Percentiles rank a stretch among this genome's conserved stretches.
Conservation (phyloP, 768 basidiomycete genomes). For the Hypholoma fasciculare region DNA sequence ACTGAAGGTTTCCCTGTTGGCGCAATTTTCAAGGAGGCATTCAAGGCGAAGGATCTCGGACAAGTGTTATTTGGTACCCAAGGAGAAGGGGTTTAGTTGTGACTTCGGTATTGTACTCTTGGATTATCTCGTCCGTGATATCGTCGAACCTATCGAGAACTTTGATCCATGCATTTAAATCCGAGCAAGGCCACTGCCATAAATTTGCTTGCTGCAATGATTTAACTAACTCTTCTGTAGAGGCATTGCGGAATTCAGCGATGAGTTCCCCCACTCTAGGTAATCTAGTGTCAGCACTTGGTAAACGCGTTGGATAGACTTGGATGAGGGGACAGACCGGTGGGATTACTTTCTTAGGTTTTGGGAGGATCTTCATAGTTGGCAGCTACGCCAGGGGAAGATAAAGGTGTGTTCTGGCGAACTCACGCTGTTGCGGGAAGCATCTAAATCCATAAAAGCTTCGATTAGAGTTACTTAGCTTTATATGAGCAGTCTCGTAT, state of each 20-base stretch:
- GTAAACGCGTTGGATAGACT: conserved; percentile 16
- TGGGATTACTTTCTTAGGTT: conserved; percentile 77
- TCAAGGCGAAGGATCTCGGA: conserved; percentile 87
- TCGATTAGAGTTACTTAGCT: conserved; percentile 58
- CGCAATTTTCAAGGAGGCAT: conserved; percentile 92
- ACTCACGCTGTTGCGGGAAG: conserved; percentile 36
- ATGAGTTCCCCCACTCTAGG: conserved; percentile 81
- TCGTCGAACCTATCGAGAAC: conserved; percentile 95
- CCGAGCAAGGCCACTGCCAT: conserved; percentile 96
- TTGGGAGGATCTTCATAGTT: conserved; percentile 87
- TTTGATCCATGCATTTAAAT: conserved; percentile 95
- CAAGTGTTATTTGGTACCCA: conserved; percentile 69
- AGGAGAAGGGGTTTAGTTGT: conserved; percentile 78
- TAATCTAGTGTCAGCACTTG: conserved; percentile 18
- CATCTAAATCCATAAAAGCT: conserved; percentile 61
- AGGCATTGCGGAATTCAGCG: conserved; percentile 59
- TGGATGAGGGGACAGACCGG: conserved; percentile 56
- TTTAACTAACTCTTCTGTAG: conserved; percentile 69
- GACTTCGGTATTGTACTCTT: conserved; percentile 85
- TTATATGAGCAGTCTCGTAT: conserved; percentile 53
- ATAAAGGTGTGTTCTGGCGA: conserved; percentile 6
- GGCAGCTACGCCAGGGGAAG: conserved; percentile 47
- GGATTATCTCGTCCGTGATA: conserved; percentile 80
- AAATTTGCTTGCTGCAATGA: conserved; percentile 67
- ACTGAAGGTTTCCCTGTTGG: conserved; percentile 93